Percentiles rank a stretch among this genome's conserved stretches.
Evolutionary conservation across 305 asterid species (phyloP).

Genomic region (Solanum hybrid): DNA sequence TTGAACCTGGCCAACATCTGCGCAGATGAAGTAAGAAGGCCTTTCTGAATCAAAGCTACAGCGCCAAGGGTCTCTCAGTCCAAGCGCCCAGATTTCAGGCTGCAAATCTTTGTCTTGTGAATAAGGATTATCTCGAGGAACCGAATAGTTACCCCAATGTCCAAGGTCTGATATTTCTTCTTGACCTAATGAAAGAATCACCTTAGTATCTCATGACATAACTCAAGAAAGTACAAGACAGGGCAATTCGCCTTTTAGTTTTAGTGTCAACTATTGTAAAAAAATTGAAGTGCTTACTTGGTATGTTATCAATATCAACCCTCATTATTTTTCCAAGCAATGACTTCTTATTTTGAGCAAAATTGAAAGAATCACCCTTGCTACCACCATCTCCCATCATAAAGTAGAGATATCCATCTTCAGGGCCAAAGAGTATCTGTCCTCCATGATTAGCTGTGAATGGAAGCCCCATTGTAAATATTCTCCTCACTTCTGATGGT

Average conservation of each 20-base stretch:
- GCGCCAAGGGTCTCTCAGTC: slow-evolving; percentile 88
- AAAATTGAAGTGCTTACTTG: slow-evolving; percentile 50
- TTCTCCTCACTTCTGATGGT: slow-evolving; percentile 65
- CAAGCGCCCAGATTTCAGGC: slow-evolving; percentile 78
- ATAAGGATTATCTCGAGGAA: slow-evolving; percentile 74
- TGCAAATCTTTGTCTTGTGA: slow-evolving; percentile 49
- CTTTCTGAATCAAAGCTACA: slow-evolving; percentile 89
- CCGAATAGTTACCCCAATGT: slow-evolving; percentile 77
- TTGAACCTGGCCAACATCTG: slow-evolving; percentile 76
- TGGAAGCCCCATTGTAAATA: slow-evolving; percentile 85
- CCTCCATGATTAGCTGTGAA: slow-evolving; percentile 68
- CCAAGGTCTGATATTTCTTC: slow-evolving; percentile 43
- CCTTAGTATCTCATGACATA: not conserved
- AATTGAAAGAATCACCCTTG: slow-evolving; percentile 67
- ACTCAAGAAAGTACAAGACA: not conserved
- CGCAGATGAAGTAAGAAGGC: slow-evolving; percentile 80
- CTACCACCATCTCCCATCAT: slow-evolving; percentile 93
- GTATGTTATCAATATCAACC: slow-evolving; percentile 60
- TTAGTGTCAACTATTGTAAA: not conserved
- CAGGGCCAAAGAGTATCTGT: slow-evolving; percentile 83
- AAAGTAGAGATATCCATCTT: slow-evolving; percentile 66
- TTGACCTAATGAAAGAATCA: slow-evolving; percentile 33
- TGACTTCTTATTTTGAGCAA: slow-evolving; percentile 84
- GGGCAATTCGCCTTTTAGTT: too few relatives aligned
- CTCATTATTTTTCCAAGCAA: slow-evolving; percentile 82